Base-by-base conservation (phyloP, 1,284 basidiomycete genomes). In the Apiotrichum mycotoxinovorans region DNA sequence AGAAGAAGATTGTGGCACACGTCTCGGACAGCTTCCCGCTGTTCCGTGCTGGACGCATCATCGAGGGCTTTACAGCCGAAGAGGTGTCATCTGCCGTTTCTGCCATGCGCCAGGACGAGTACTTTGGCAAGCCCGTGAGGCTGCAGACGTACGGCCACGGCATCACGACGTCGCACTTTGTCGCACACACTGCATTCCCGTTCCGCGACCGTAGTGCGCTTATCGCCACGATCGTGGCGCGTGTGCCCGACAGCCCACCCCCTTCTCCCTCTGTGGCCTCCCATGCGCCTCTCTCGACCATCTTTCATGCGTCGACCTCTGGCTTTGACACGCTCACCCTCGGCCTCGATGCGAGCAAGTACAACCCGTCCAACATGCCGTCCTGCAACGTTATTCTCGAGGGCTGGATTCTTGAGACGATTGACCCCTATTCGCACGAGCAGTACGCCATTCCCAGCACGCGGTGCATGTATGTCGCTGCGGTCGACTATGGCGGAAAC, bases 381-480 rank as follows among this genome's bases (percentile, higher is more conserved):
- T 79, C 90, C 11, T 94, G 92, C 0, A 85, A 88, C 22, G 80
- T 94, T 44, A 86, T 91, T 61, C 79, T 99, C 3, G 93, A 98
- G 66, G 95, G 90, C 0, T 99, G 96, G 96, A 87, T 97, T 44
- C 77, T 97, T 64, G 93, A 99, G 79, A 98, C 94, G 1, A 82
- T 98, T 44, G 95, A 98, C 72, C 95, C 96, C 0, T 98, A 98
- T 73, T 91, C 91, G 43, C 87, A 88, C 58, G 92, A 96, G 73
- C 93, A 91, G 66, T 95, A 94, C 71, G 85, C 90, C 17, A 97
- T 98, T 45, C 95, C 95, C 0, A 97, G 93, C 3, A 92, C 95
- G 25, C 80, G 89, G 52, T 94, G 91, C 75, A 95, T 89, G 48
- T 84, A 93, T 62, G 81, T 97, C 41, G 85, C 89, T 7, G 88